Percentiles rank a stretch among this genome's conserved stretches.
Conservation (phyloP, 106 monocot species). For the Phalaenopsis aphrodite region DNA sequence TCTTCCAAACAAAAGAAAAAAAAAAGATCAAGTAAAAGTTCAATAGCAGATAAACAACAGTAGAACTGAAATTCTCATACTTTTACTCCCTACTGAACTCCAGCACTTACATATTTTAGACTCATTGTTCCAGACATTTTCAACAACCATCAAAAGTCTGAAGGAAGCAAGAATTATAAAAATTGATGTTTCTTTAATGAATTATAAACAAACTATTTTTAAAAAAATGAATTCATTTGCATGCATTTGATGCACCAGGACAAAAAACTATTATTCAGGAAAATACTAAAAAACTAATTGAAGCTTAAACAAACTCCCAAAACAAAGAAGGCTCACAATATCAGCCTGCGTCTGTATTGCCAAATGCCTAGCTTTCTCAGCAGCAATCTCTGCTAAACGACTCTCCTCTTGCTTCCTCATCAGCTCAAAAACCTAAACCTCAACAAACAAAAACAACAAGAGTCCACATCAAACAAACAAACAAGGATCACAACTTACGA, state of each 20-base stretch:
- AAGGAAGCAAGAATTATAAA: neutral
- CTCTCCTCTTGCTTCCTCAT: slow-evolving; percentile 92
- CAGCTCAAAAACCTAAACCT: slow-evolving; percentile 64
- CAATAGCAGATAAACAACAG: too few relatives aligned
- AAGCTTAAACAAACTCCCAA: neutral
- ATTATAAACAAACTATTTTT: neutral
- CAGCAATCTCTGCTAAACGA: slow-evolving; percentile 53
- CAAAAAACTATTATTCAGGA: neutral
- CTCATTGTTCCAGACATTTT: neutral
- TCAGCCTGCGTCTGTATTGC: slow-evolving; percentile 40
- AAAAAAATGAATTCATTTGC: neutral
- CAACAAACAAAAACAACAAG: neutral
- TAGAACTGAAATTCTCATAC: too few relatives aligned
- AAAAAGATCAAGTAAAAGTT: too few relatives aligned
- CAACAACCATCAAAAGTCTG: neutral
- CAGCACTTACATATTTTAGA: neutral
- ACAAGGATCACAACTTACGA: neutral
- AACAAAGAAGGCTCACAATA: slow-evolving; percentile 38
- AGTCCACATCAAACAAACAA: neutral
- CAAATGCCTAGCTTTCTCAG: slow-evolving; percentile 50
- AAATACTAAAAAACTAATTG: neutral
- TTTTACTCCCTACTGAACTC: too few relatives aligned
- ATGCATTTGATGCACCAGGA: neutral
- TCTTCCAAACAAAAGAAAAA: too few relatives aligned
- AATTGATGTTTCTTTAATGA: neutral